Conservation (phyloP, 208 protist genomes). For the Trypanosoma grayi region DNA sequence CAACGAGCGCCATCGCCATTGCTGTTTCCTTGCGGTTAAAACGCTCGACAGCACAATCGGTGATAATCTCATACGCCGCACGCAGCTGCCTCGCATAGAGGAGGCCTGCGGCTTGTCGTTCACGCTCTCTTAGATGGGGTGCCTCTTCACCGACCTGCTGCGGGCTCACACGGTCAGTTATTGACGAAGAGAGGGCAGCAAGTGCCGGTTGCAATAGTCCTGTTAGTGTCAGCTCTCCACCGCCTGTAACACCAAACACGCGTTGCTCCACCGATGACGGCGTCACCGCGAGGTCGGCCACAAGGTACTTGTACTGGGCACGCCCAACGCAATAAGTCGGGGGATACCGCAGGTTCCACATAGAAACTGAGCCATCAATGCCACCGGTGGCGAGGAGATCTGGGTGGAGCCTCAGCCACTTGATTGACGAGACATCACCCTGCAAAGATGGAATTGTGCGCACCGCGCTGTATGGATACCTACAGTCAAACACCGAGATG, state of each 20-base stretch:
- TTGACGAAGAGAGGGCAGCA: slow-evolving; percentile 38
- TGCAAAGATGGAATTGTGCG: slow-evolving; percentile 66
- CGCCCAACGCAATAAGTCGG: slow-evolving; percentile 80
- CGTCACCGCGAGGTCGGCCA: slow-evolving; percentile 58
- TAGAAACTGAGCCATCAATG: slow-evolving; percentile 71
- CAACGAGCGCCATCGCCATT: slow-evolving; percentile 53
- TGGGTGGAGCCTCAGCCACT: slow-evolving; percentile 62
- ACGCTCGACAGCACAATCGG: slow-evolving; percentile 56
- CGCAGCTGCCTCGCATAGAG: slow-evolving; percentile 59
- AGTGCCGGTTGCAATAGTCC: slow-evolving; percentile 47
- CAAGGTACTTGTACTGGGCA: slow-evolving; percentile 50
- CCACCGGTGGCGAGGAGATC: slow-evolving; percentile 76
- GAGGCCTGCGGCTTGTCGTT: slow-evolving; percentile 46
- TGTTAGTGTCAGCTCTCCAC: slow-evolving; percentile 55
- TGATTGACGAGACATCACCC: slow-evolving; percentile 61
- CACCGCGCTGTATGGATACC: slow-evolving; percentile 48
- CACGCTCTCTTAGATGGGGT: slow-evolving; percentile 30
- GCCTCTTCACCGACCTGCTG: neutral
- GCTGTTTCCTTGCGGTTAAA: slow-evolving; percentile 56
- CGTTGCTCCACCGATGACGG: slow-evolving; percentile 63
- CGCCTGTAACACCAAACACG: slow-evolving; percentile 59
- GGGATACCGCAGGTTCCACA: slow-evolving; percentile 75
- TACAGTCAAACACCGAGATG: slow-evolving; percentile 73
- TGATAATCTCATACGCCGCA: slow-evolving; percentile 57
- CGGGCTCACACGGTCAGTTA: neutral